Evolutionary conservation across 2,329 filamentous ascomycete genomes (phyloP).

Genomic region (Claviceps monticola): DNA sequence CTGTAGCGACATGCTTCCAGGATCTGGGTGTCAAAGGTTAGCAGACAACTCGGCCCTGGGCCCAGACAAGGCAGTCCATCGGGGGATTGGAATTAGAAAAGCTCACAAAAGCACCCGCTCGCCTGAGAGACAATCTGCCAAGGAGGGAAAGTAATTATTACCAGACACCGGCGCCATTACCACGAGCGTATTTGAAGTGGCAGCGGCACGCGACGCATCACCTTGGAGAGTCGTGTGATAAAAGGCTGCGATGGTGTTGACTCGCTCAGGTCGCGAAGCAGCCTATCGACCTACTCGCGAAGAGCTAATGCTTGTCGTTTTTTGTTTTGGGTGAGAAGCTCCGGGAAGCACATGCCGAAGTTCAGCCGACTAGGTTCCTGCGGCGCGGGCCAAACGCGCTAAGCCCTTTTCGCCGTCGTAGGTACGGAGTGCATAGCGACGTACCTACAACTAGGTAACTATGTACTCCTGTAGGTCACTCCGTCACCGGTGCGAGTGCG

Average conservation of each 20-base stretch:
- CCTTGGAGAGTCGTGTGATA: conserved; percentile 12
- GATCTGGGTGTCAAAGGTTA: conserved; percentile 29
- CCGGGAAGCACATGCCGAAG: conserved; percentile 9
- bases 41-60: conserved; percentile 2
- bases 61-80: background rate
- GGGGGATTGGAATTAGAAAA: conserved; percentile 1
- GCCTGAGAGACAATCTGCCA: conserved; percentile 74
- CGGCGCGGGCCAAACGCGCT: too few relatives aligned
- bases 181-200: conserved; percentile 34
- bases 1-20: conserved; percentile 46
- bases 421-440: too few relatives aligned
- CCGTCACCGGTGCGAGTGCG: background rate
- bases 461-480: background rate
- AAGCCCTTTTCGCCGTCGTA: background rate
- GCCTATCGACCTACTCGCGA: conserved; percentile 1
- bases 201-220: conserved; percentile 26
- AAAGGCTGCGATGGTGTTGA: conserved; percentile 16
- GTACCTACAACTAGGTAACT: too few relatives aligned
- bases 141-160: conserved; percentile 64
- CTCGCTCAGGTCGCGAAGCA: conserved; percentile 18
- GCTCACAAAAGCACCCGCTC: conserved; percentile 68
- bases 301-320: background rate
- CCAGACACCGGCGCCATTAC: conserved; percentile 60
- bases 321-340: conserved; percentile 16
- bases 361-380: conserved; percentile 10